Base-by-base conservation (phyloP, 257 asterid species). In the Thymus quinquecostatus region DNA sequence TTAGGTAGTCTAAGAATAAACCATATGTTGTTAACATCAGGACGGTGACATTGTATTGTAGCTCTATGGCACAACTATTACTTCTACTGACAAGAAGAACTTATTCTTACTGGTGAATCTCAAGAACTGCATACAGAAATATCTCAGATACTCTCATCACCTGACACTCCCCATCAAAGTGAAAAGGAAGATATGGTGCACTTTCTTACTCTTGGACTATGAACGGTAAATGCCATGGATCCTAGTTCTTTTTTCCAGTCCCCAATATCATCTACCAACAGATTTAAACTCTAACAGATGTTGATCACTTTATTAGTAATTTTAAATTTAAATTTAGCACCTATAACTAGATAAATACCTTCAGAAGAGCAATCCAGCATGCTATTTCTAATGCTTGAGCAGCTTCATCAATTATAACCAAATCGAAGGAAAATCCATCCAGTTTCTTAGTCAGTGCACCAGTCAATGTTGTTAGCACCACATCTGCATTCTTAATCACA, bases 331-430 rank as follows among this genome's bases (percentile, higher is more conserved):
- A 33, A 68, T 45, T 62, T 50, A 71, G 49, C 70, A 68, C 66
- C 74, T n/a, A 14, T 66, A 65, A 40, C 59, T 60, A 47, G 28
- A 66, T 51, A 70, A 69, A 76, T 85, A 93, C 98, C 97, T 93
- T 93, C 74, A 93, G 73, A 75, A 93, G 86, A 77, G 97, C 96
- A 81, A 93, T 93, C 98, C 98, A 93, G 86, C 98, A 93, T 48
- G 95, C 96, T 80, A 93, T 85, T 84, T 93, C 98, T 78, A 93
- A 86, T 10, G 98, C 98, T 81, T 93, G 98, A 68, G 98, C 98
- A 84, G 96, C 97, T 86, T 93, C 98, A 60, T 93, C 98, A 78
- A 93, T 93, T 74, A 93, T 88, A 77, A 93, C 92, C 84, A 93
- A 78, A 84, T 93, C 96, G 60, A 87, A 93, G 48, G 96, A 79